phyloP scores from a whole-genome alignment of 176 grass and related monocot genomes.

The Microstegium vimineum region DNA sequence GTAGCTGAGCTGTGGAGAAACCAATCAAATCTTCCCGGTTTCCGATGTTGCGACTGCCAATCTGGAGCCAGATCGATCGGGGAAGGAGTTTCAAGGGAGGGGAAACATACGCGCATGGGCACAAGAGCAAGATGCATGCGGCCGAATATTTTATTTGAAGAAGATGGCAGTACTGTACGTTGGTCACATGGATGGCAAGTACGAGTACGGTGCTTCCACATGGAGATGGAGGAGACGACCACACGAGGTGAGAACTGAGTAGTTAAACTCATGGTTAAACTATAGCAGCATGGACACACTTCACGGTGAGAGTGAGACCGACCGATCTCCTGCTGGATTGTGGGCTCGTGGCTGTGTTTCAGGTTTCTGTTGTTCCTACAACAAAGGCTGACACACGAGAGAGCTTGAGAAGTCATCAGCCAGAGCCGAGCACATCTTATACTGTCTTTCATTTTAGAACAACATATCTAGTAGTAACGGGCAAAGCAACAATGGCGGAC shows the following conservation, averaged over 20 bases:
- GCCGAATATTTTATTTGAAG: background rate
- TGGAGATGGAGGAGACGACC: background rate
- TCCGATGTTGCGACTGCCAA: background rate
- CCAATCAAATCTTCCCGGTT: background rate
- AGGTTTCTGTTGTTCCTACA: background rate
- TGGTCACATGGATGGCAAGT: background rate
- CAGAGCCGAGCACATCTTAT: slow-evolving; percentile 9
- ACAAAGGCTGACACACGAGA: slow-evolving; percentile 1
- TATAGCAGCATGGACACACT: background rate
- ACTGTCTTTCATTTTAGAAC: background rate
- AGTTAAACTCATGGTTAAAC: too few relatives aligned
- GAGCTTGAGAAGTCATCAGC: background rate
- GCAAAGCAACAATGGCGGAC: slow-evolving; percentile 7
- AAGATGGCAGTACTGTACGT: background rate
- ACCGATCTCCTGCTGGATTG: background rate
- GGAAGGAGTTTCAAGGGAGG: background rate
- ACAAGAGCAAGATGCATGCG: slow-evolving; percentile 21
- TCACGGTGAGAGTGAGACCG: slow-evolving; percentile 16
- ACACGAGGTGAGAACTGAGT: background rate
- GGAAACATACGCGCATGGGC: slow-evolving; percentile 24
- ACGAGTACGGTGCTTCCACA: background rate
- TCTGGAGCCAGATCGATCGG: slow-evolving; percentile 16
- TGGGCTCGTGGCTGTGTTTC: background rate
- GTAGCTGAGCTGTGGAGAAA: slow-evolving; percentile 23
- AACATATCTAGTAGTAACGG: background rate